phyloP scores from a whole-genome alignment of 768 basidiomycete species.

The Suillus ampliporus region DNA sequence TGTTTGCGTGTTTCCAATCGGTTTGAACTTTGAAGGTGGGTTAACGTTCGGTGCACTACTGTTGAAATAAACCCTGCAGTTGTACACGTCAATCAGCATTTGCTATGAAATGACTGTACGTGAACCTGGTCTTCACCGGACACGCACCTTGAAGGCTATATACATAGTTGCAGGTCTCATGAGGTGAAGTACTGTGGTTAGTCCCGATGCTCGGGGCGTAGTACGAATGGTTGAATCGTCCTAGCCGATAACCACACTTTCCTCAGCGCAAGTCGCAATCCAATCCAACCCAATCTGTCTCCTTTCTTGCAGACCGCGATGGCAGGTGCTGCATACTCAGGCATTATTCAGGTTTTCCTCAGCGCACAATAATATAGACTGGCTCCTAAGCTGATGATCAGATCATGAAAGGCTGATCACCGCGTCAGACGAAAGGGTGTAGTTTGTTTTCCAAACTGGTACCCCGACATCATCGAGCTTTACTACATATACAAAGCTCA shows the following conservation, averaged over 20 bases:
- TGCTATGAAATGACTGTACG: background rate
- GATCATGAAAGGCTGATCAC: too few species aligned
- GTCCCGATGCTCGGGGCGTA: too few species aligned
- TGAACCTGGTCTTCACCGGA: background rate
- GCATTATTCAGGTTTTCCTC: background rate
- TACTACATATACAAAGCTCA: background rate
- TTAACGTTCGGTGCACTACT: background rate
- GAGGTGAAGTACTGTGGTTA: too few species aligned
- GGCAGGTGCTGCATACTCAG: too few species aligned
- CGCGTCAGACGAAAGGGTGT: background rate
- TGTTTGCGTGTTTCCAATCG: background rate
- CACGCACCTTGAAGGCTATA: too few species aligned
- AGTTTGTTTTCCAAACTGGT: background rate
- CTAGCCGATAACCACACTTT: too few species aligned
- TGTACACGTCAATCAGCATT: background rate
- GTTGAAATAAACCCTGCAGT: background rate
- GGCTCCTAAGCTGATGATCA: background rate
- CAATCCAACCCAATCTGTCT: background rate
- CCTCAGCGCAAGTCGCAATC: too few species aligned
- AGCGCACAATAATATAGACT: background rate
- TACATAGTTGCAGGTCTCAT: background rate
- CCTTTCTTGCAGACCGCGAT: too few species aligned
- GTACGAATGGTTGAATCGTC: background rate
- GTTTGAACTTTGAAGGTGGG: too few species aligned
- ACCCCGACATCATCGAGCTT: background rate